A percentile compares a stretch with the other conserved stretches of the same genome.
Conservation (phyloP, 163 green algal species). For the Volvox carteri region DNA sequence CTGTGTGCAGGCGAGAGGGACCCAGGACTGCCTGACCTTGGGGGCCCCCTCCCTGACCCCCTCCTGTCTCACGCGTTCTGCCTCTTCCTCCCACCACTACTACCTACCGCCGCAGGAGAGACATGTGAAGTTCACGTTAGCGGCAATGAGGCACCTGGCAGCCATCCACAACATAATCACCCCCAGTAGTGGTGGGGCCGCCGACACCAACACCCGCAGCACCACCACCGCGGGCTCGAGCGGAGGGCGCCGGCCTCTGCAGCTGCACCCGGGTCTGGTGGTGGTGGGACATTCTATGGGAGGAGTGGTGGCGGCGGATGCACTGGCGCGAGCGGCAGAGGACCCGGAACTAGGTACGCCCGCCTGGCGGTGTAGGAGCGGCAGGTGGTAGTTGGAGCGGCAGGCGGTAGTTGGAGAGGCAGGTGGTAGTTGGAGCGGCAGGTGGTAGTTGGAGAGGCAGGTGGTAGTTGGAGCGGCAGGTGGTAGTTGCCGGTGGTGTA, state of each 20-base stretch:
- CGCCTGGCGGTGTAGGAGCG: neutral
- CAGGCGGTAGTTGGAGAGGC: no score
- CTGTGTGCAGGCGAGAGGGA: no score
- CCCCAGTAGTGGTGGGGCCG: no score
- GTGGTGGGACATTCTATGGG: slow-evolving; percentile 81
- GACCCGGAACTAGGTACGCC: slow-evolving; percentile 63
- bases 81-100: no score
- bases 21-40: no score
- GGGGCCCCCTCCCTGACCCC: no score
- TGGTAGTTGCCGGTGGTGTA: no score
- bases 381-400: no score
- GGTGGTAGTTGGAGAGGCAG: no score
- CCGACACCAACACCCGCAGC: slow-evolving; percentile 9
- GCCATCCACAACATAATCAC: slow-evolving; percentile 42
- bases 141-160: slow-evolving; percentile 61
- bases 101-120: slow-evolving; percentile 54
- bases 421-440: no score
- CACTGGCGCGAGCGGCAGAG: slow-evolving; percentile 42
- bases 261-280: slow-evolving; percentile 53
- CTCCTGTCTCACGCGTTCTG: no score
- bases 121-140: slow-evolving; percentile 65
- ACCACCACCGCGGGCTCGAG: neutral
- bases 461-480: no score
- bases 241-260: neutral
- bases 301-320: slow-evolving; percentile 68